phyloP scores from a whole-genome alignment of 1,284 basidiomycete species.

The Trichosporon coremiiforme region DNA sequence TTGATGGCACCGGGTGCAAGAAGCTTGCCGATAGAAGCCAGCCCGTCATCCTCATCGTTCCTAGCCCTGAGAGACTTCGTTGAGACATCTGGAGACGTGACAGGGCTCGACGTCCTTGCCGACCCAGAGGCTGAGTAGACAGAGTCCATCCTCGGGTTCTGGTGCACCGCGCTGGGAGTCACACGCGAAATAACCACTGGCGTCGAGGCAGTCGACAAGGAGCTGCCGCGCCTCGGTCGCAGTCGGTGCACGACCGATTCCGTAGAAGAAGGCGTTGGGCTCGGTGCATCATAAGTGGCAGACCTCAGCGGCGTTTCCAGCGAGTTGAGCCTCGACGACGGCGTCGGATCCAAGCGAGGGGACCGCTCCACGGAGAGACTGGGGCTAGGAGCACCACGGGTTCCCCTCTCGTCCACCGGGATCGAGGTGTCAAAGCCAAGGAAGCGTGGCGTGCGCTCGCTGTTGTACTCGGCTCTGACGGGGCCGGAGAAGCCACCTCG shows the following conservation, averaged over 20 bases:
- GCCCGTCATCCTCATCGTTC: not conserved
- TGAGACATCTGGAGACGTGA: not conserved
- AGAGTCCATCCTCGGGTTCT: constrained; percentile 8
- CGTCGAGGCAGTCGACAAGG: not conserved
- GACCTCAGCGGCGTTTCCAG: not conserved
- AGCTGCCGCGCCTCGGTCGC: not conserved
- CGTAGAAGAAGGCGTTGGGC: not conserved
- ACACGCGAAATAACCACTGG: not conserved
- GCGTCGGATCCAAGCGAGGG: not conserved
- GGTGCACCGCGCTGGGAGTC: constrained; percentile 3
- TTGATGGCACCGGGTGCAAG: not conserved
- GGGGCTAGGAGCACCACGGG: not conserved
- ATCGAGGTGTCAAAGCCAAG: not conserved
- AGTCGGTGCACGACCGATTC: not conserved
- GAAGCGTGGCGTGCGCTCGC: not conserved
- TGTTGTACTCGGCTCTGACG: not conserved
- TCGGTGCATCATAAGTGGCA: not conserved
- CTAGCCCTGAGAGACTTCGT: not conserved
- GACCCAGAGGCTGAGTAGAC: not conserved
- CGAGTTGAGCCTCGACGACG: not conserved
- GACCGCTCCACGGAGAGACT: not conserved
- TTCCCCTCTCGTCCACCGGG: not conserved
- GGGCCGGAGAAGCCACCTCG: constrained; percentile 8
- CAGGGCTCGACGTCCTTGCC: not conserved
- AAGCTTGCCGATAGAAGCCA: not conserved